Base-by-base conservation (phyloP, 768 basidiomycete species). In the Mycena capillaripes region DNA sequence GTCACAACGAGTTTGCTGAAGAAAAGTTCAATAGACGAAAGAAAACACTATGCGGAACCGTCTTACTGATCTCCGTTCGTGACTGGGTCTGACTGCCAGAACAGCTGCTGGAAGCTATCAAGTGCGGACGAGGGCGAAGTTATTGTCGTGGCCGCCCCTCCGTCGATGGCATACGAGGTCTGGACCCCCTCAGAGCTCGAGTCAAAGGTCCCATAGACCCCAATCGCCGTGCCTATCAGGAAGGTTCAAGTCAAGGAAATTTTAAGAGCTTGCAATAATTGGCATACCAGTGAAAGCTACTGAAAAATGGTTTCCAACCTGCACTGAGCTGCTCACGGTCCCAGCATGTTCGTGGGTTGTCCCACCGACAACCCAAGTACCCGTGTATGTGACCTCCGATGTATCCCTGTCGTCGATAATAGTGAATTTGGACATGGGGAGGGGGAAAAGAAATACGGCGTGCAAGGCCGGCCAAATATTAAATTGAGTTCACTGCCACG, bases 361-460 rank as follows among this genome's bases (percentile, higher is more conserved):
- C 0, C 84, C 84, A 3, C 84, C 82, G 14, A n/a, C 44, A 10
- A 67, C 44, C 84, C 84, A 85, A 10, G 63, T 77, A 3, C 84
- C 84, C 36, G 74, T 81, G 61, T 81, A 82, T 10, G 56, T 68
- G 10, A 85, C 81, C n/a, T 79, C 81, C 16, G 79, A 63, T 23
- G 71, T 56, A 59, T 83, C 82, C 56, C 74, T 78, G 75, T 85
- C 84, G 74, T 85, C 84, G 60, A 85, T 81, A 42, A 75, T 75
- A 19, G 70, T 79, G 29, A 70, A 46, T 17, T 74, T 60, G 29
- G 50, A 38, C 38, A 38, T 38, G 38, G 38, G 55, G 40, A 3
- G 32, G 8, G 25, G 30, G 12, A 27, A 16, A 32, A 21, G 32
- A 38, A 27, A 64, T 8, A 40, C 21, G 19, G 19, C 21, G 17